These are phyloP conservation scores for Aspergillus costaricaensis DNA, from an alignment of 2,329 filamentous ascomycete species.

Conservation along the genomic window DNA sequence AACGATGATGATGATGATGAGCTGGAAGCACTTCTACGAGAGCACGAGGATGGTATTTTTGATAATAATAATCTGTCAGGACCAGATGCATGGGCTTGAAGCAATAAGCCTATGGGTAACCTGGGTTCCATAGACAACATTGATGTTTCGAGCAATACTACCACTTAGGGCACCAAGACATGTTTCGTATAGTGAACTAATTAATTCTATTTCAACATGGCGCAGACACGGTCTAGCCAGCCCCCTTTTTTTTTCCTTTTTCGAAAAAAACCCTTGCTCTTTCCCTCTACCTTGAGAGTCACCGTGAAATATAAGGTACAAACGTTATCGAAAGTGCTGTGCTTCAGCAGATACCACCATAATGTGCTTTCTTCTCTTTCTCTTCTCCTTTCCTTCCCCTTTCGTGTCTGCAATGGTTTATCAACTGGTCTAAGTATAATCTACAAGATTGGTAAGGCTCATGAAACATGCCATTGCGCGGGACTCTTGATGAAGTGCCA, in stretches of 20 bases:
- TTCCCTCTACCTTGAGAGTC: background rate
- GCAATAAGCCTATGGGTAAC: background rate
- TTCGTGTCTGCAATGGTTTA: background rate
- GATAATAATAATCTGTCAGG: background rate
- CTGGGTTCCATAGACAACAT: background rate
- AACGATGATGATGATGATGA: slow-evolving; percentile 38
- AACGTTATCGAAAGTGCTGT: too few relatives aligned
- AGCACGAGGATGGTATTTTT: slow-evolving; percentile 37
- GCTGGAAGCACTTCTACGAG: slow-evolving; percentile 57
- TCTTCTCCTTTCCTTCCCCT: background rate
- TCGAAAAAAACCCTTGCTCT: background rate
- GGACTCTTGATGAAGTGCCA: background rate
- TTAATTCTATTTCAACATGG: background rate
- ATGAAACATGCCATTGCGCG: background rate
- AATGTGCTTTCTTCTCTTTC: too few relatives aligned
- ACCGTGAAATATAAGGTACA: too few relatives aligned
- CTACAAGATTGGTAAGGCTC: background rate
- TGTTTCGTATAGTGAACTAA: background rate
- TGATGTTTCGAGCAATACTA: background rate
- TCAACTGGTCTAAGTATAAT: background rate
- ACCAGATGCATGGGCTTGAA: background rate
- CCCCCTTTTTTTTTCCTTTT: background rate
- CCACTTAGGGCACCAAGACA: background rate
- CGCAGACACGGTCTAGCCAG: background rate
- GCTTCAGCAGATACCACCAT: too few relatives aligned